A percentile compares a stretch with the other conserved stretches of the same genome.
These are phyloP conservation scores for Tetrapisispora arboricola DNA, from an alignment of 805 yeast genomes.

Conservation along the genomic window DNA sequence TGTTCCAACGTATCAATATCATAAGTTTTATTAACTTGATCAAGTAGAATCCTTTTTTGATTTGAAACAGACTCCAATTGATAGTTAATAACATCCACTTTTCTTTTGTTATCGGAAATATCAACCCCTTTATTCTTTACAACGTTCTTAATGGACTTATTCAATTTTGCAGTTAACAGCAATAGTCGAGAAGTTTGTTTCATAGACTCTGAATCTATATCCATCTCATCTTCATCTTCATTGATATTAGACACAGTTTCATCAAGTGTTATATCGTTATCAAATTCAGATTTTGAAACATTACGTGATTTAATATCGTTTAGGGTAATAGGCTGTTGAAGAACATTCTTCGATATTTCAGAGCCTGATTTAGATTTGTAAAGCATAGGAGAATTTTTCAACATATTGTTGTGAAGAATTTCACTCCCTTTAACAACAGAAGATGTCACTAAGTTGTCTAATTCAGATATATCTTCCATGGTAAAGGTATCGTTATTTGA, in stretches of 20 bases:
- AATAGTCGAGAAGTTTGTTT: neutral
- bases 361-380: slow-evolving; percentile 11
- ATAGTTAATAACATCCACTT: neutral
- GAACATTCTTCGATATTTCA: slow-evolving; percentile 8
- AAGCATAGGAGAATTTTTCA: slow-evolving; percentile 19
- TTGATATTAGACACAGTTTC: neutral
- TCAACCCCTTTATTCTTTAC: neutral
- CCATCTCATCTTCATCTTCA: neutral
- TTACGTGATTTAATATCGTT: neutral
- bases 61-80: neutral
- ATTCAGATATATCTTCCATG: slow-evolving; percentile 18
- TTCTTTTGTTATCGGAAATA: neutral
- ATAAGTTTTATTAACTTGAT: neutral
- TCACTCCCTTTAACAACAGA: slow-evolving; percentile 16
- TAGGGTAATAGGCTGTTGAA: slow-evolving; percentile 3
- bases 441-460: slow-evolving; percentile 21
- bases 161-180: neutral
- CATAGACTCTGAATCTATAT: neutral
- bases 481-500: slow-evolving; percentile 4
- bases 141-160: neutral
- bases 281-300: neutral
- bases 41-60: neutral
- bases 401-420: slow-evolving; percentile 6
- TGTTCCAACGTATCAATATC: neutral
- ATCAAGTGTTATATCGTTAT: neutral